These are phyloP conservation scores for Myxozyma monticola DNA, from an alignment of 805 yeast genomes.

Conservation along the genomic window DNA sequence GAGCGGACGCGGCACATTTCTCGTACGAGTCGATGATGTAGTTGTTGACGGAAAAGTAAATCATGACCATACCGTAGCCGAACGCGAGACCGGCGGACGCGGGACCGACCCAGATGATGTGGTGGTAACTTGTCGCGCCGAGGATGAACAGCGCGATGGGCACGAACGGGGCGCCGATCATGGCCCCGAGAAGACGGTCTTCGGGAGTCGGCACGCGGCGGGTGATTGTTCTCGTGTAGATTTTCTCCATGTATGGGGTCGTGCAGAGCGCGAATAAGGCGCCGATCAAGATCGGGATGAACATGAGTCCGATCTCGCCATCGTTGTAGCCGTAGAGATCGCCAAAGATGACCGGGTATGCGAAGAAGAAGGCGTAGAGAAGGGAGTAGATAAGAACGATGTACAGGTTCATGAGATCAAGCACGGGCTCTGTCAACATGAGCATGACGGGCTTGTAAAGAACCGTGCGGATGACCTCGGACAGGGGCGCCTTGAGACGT, in stretches of 20 bases:
- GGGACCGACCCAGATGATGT: conserved; percentile 53
- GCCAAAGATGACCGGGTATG: conserved; percentile 85
- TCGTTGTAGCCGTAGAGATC: conserved; percentile 76
- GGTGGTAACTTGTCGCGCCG: conserved; percentile 58
- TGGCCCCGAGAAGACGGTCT: conserved; percentile 55
- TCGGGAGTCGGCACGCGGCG: conserved; percentile 54
- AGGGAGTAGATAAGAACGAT: conserved; percentile 89
- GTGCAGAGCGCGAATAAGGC: conserved; percentile 69
- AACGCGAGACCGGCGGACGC: conserved; percentile 57
- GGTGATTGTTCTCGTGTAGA: conserved; percentile 47
- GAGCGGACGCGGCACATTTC: conserved; percentile 62
- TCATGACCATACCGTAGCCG: conserved; percentile 55
- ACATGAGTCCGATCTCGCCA: conserved; percentile 79
- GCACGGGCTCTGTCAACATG: conserved; percentile 80
- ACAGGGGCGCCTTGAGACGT: conserved; percentile 66
- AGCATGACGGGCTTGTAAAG: conserved; percentile 68
- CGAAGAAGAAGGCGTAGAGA: conserved; percentile 90
- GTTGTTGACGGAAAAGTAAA: conserved; percentile 71
- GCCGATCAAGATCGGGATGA: conserved; percentile 87
- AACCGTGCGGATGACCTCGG: conserved; percentile 66
- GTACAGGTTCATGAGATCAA: conserved; percentile 79
- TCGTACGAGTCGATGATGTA: conserved; percentile 78
- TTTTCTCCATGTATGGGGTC: conserved; percentile 72
- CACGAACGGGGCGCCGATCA: conserved; percentile 48
- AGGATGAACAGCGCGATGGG: conserved; percentile 56